A percentile compares a stretch with the other conserved stretches of the same genome.
phyloP scores from a whole-genome alignment of 306 rosid genomes.

The Cucurbita pepo region DNA sequence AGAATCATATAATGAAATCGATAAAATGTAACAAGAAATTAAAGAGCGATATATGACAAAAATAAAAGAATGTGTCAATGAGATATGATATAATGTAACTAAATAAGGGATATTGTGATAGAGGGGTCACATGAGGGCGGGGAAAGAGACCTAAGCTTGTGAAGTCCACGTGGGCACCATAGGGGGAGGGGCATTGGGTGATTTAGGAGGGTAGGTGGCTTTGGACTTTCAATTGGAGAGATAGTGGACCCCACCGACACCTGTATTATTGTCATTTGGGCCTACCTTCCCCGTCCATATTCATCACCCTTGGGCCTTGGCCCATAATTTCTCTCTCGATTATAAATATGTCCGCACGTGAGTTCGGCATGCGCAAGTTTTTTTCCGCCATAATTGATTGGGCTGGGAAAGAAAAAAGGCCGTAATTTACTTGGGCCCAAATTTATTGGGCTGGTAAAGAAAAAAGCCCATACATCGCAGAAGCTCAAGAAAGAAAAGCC shows the following conservation, averaged over 20 bases:
- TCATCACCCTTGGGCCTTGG: neutral
- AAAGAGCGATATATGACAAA: too few relatives aligned
- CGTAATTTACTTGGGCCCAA: too few relatives aligned
- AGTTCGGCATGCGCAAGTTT: too few relatives aligned
- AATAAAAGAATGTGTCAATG: too few relatives aligned
- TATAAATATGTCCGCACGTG: too few relatives aligned
- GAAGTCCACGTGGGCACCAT: slow-evolving; percentile 6
- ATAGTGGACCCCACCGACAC: neutral
- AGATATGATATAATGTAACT: too few relatives aligned
- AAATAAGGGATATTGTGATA: too few relatives aligned
- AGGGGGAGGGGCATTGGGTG: neutral
- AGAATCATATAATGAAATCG: too few relatives aligned
- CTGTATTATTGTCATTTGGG: neutral
- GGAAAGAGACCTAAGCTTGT: neutral
- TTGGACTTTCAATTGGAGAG: neutral
- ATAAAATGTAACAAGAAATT: too few relatives aligned
- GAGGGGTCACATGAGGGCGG: neutral
- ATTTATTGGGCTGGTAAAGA: neutral
- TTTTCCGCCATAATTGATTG: too few relatives aligned
- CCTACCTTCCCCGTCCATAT: neutral
- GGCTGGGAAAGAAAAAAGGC: too few relatives aligned
- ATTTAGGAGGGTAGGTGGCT: neutral
- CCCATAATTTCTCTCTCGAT: neutral
- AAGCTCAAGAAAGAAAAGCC: neutral
- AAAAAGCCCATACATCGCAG: neutral